Percentiles rank a stretch among this genome's conserved stretches.
Evolutionary conservation across 495 filamentous ascomycete genomes (phyloP).

Genomic region (Aspergillus saccharolyticus): DNA sequence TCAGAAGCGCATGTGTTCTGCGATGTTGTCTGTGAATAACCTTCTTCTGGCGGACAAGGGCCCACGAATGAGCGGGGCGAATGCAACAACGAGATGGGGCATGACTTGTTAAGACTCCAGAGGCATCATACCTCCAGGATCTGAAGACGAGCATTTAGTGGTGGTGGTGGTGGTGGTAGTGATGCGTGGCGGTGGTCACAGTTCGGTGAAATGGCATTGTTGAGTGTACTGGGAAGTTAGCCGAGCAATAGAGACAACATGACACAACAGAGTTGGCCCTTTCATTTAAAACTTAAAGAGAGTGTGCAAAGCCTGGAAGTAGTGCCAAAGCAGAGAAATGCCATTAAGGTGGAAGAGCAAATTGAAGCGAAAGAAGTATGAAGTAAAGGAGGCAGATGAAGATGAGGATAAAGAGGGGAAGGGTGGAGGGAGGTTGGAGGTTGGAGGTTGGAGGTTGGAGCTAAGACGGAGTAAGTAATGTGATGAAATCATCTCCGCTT

Average conservation of each 20-base stretch:
- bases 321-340: no score
- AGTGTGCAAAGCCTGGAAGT: neutral
- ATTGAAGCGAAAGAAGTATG: neutral
- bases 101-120: no score
- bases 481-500: conserved; percentile 13
- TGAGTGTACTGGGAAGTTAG: neutral
- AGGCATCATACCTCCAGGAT: no score
- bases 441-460: neutral
- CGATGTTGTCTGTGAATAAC: no score
- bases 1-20: no score
- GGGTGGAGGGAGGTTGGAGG: neutral
- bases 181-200: neutral
- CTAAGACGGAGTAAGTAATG: neutral
- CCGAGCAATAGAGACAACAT: neutral
- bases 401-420: neutral
- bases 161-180: no score
- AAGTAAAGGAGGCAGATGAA: neutral
- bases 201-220: neutral
- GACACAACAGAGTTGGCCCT: neutral
- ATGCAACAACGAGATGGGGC: no score
- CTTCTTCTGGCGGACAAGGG: no score
- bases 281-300: neutral
- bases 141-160: neutral
- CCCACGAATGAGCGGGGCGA: no score
- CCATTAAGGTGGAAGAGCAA: no score